Conservation (phyloP, 257 asterid species). For the Ilex asprella region DNA sequence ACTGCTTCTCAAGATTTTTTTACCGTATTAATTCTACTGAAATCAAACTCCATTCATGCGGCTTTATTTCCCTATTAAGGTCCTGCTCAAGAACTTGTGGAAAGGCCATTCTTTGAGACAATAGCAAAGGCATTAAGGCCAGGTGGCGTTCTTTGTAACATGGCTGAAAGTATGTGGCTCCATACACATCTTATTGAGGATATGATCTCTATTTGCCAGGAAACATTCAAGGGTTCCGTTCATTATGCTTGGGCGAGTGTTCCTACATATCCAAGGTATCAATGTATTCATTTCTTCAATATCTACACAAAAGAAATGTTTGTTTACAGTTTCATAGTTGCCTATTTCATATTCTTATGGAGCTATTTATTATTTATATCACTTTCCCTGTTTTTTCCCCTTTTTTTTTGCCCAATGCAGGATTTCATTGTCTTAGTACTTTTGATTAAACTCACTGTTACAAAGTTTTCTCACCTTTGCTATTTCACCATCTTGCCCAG, state of each 20-base stretch:
- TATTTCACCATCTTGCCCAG: too few species aligned
- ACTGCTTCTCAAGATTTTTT: too few species aligned
- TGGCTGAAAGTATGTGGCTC: slow-evolving; percentile 99
- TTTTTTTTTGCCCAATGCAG: too few species aligned
- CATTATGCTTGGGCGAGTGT: slow-evolving; percentile 94
- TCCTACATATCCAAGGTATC: slow-evolving; percentile 94
- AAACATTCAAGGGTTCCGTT: slow-evolving; percentile 80
- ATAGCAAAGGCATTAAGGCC: slow-evolving; percentile 81
- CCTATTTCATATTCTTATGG: neutral
- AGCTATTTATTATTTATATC: neutral
- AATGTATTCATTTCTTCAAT: slow-evolving; percentile 1
- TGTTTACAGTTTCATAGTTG: neutral
- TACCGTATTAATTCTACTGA: neutral
- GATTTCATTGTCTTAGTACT: too few species aligned
- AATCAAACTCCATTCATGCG: neutral
- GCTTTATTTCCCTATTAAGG: slow-evolving; percentile 28
- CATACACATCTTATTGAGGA: slow-evolving; percentile 94
- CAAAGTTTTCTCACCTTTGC: too few species aligned
- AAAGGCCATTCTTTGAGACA: slow-evolving; percentile 81
- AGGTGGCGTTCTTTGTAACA: slow-evolving; percentile 94
- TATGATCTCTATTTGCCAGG: slow-evolving; percentile 66
- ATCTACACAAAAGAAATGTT: neutral
- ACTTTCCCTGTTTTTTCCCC: neutral
- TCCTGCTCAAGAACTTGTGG: slow-evolving; percentile 94
- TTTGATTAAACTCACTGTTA: too few species aligned